These are phyloP conservation scores for Russula sp. DNA, from an alignment of 768 basidiomycete genomes.

Conservation along the genomic window DNA sequence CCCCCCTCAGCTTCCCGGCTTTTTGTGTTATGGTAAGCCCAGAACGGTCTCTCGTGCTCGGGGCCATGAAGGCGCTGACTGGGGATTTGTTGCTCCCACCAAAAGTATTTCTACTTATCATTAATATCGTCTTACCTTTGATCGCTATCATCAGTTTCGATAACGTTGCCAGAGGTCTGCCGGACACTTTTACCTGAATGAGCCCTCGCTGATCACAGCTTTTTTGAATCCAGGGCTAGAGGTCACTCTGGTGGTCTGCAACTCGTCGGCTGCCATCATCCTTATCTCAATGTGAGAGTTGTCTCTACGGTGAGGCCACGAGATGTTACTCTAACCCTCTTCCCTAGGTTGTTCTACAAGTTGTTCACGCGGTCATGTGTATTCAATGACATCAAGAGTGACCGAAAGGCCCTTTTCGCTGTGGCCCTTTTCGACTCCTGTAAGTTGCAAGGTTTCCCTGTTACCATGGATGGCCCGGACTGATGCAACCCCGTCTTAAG, in stretches of 20 bases:
- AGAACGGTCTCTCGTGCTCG: neutral
- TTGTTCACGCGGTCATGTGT: neutral
- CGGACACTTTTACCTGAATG: neutral
- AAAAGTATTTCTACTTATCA: conserved; percentile 6
- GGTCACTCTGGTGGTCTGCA: conserved; percentile 1
- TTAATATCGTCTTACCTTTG: conserved; percentile 2
- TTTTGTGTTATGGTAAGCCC: conserved; percentile 12
- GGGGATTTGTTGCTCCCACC: neutral
- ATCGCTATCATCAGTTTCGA: conserved; percentile 3
- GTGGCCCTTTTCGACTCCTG: conserved; percentile 7
- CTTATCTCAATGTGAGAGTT: conserved; percentile 3
- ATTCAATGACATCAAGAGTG: conserved; percentile 7
- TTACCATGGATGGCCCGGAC: neutral
- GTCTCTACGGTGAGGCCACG: neutral
- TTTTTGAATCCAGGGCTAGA: conserved; percentile 1
- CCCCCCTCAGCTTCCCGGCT: neutral
- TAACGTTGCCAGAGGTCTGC: conserved; percentile 1
- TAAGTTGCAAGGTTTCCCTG: neutral
- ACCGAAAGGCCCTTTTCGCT: neutral
- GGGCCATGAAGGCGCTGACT: neutral
- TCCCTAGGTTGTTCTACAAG: conserved; percentile 9
- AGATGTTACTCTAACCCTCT: neutral
- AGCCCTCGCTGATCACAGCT: neutral
- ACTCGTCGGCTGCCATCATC: neutral
- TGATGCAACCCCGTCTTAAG: neutral